Base-by-base conservation (phyloP, 257 asterid genomes). In the Petrea volubilis region DNA sequence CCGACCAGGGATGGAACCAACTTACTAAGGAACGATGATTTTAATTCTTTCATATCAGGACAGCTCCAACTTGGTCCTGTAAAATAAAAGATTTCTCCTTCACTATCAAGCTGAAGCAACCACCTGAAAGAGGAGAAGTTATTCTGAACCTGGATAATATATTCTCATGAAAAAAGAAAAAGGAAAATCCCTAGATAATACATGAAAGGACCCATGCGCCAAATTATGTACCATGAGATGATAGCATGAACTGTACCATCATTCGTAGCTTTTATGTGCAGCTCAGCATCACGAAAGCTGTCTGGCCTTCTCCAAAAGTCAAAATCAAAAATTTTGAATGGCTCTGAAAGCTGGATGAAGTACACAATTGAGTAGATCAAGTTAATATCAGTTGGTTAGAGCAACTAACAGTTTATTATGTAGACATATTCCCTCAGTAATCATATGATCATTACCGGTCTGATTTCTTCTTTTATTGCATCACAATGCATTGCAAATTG, bases 231-330 rank as follows among this genome's bases (percentile, higher is more conserved):
- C 97, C 99, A 94, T 74, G 99, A 91, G 80, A 94, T 80, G 78
- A 94, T 74, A 80, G 97, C 99, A 86, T 91, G 97, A 77, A 82
- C 74, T 70, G 92, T 88, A 76, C 99, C 99, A 80, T 85, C 86
- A 74, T 64, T 60, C 31, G 87, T 80, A 72, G 92, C 90, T 84
- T 83, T 88, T 69, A 94, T 78, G 55, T 69, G 80, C 72, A 91
- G 72, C 74, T 88, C 82, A 20, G 90, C 77, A 85, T 82, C 88
- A 67, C 91, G 81, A 46, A 9, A 81, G 73, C 96, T 86, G 25
- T 89, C 95, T 49, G 97, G 99, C 80, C 96, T 84, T 87, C 77
- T 94, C 97, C 95, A 94, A 68, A 94, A 94, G 78, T 94, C 99
- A 80, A 94, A 91, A 46, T 89, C 97, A 81, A 94, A 94, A 75